Evolutionary conservation across 495 filamentous ascomycete genomes (phyloP).

Genomic region (Aspergillus biplanus): DNA sequence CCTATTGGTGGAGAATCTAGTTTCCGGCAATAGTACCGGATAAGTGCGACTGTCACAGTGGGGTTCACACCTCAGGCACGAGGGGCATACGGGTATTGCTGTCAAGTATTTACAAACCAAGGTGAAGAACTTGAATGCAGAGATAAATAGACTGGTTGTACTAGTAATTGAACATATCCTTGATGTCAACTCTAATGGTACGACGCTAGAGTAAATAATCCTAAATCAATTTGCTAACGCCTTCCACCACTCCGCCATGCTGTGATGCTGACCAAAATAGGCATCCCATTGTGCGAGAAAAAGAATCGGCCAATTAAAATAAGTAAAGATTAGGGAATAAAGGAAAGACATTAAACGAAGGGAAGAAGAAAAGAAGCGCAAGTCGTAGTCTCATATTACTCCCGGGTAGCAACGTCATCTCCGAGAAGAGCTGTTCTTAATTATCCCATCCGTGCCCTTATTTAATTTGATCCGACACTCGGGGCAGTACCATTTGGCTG

Average conservation of each 20-base stretch:
- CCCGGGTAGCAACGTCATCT: constrained; percentile 29
- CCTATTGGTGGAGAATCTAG: not conserved
- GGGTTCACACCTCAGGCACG: too few relatives aligned
- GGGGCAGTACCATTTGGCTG: constrained; percentile 94
- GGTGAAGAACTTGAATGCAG: too few relatives aligned
- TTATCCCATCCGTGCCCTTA: constrained; percentile 50
- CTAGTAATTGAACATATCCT: not conserved
- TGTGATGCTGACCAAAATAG: constrained; percentile 9
- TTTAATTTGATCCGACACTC: constrained; percentile 74
- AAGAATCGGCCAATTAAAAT: not conserved
- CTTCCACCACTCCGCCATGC: constrained; percentile 20
- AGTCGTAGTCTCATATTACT: constrained; percentile 40
- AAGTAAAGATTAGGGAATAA: not conserved
- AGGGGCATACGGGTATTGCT: too few relatives aligned
- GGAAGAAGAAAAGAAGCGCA: constrained; percentile 18
- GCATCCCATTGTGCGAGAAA: not conserved
- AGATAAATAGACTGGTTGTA: too few relatives aligned
- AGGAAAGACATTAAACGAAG: not conserved
- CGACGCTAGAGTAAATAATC: not conserved
- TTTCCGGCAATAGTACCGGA: not conserved
- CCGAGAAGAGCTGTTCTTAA: constrained; percentile 37
- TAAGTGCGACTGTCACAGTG: not conserved
- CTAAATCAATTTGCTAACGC: constrained; percentile 3
- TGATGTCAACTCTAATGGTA: not conserved
- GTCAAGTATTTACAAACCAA: too few relatives aligned